Evolutionary conservation across 2,329 filamentous ascomycete genomes (phyloP), one percentile per base, ranked within the genome.

Genomic region (Whalleya microplaca): DNA sequence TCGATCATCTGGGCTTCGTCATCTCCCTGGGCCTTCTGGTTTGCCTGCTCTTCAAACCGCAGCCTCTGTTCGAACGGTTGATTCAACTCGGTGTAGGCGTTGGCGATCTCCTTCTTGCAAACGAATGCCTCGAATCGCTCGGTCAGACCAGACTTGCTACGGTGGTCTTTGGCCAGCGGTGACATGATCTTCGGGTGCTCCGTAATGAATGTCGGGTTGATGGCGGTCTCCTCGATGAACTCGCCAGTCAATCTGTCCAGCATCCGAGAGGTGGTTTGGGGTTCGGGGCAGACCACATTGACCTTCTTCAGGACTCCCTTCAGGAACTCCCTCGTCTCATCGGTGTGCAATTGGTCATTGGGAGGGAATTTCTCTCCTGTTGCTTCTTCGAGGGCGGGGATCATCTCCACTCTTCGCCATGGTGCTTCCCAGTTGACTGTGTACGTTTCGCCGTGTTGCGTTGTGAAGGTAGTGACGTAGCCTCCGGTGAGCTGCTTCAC

Each of bases 101-200:
- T 98, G 70, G 89, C 89, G 66, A 98, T 97, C 74, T 98, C 94
- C 85, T 95, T 96, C 83, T 92, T 96, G 82, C 89, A 92, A 45
- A 97, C 95, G 66, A 99, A 99, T 10, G 91, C 93, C 78, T 99
- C 95, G 75, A 98, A 98, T 53, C 95, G 90, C 81, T 99, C 95
- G 74, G 92, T 97, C 32, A 99, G 84, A 69, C 94, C 95, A 51
- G 88, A 84, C 61, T 86, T 85, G 45, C 82, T 78, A 64, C 95
- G 90, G 77, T 97, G 91, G 75, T 93, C 93, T 84, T 99, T 99
- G 80, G 95, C 95, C 18, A 99, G 83, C 8, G 95, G 95, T 16
- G 91, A 95, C 94, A 98, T 96, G 59, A 72, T 69, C 72, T 77
- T 76, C 55, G 78, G 87, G 75, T 96, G 91, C n/a, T 89, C 90